Conservation (phyloP, 129 eudicot genomes). For the Arctium minus region DNA sequence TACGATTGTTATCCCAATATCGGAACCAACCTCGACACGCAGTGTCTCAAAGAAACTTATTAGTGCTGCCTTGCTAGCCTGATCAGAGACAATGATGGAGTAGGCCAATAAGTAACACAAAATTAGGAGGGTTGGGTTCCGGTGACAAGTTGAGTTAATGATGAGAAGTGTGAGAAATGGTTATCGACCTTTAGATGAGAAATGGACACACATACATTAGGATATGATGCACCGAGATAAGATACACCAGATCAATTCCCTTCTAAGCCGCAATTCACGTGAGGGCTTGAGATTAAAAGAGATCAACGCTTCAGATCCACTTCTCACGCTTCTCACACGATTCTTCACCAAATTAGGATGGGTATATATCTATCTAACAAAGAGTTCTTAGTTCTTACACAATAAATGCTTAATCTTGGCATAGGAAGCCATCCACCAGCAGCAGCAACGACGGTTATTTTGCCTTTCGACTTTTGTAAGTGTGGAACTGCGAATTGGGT, state of each 20-base stretch:
- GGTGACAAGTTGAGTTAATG: too few relatives aligned
- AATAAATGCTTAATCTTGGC: conserved; percentile 45
- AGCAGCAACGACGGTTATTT: background rate
- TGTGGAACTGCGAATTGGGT: conserved; percentile 49
- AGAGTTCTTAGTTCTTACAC: conserved; percentile 22
- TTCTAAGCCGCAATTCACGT: too few relatives aligned
- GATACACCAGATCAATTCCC: too few relatives aligned
- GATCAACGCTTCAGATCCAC: too few relatives aligned
- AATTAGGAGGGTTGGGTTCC: too few relatives aligned
- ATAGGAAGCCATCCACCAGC: conserved; percentile 27
- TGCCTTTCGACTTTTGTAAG: conserved; percentile 19
- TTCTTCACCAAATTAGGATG: too few relatives aligned
- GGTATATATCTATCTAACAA: background rate
- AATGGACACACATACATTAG: too few relatives aligned
- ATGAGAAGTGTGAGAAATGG: too few relatives aligned
- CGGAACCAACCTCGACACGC: conserved; percentile 38
- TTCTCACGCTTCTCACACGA: too few relatives aligned
- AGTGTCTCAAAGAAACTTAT: conserved; percentile 48
- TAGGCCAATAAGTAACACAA: background rate
- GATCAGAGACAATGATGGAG: background rate
- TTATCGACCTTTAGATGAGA: too few relatives aligned
- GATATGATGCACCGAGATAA: too few relatives aligned
- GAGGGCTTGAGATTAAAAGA: too few relatives aligned
- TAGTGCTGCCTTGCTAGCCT: conserved; percentile 67
- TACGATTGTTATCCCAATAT: conserved; percentile 47